These are phyloP conservation scores for Chalciporus sphaerocephalus DNA, from an alignment of 768 basidiomycete genomes.

Conservation along the genomic window DNA sequence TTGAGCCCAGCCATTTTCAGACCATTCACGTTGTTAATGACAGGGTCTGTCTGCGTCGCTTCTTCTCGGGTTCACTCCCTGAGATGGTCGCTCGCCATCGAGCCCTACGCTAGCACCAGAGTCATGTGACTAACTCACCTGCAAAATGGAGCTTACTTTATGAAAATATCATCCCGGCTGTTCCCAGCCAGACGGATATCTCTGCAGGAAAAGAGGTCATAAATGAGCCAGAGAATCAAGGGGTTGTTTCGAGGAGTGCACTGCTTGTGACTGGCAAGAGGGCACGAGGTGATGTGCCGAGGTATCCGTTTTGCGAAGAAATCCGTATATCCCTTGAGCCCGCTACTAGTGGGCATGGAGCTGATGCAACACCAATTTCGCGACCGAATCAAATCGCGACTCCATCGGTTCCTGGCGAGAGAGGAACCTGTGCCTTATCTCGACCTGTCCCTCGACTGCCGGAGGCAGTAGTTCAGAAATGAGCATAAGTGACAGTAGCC, in stretches of 20 bases:
- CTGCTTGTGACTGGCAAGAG: not conserved
- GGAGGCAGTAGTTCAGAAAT: not conserved
- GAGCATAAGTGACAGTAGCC: not conserved
- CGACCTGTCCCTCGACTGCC: not conserved
- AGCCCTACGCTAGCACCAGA: not conserved
- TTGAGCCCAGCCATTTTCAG: not conserved
- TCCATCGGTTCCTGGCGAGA: not conserved
- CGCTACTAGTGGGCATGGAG: too few relatives aligned
- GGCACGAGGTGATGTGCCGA: not conserved
- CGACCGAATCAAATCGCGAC: not conserved
- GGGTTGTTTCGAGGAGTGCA: not conserved
- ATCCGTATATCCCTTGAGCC: not conserved
- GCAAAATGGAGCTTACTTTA: too few relatives aligned
- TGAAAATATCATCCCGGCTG: not conserved
- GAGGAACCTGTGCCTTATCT: not conserved
- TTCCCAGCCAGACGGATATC: not conserved
- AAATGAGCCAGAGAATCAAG: not conserved
- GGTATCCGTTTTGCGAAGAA: not conserved
- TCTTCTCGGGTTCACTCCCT: not conserved
- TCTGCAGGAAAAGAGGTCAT: not conserved
- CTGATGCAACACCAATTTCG: not conserved
- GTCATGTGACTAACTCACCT: constrained; percentile 10
- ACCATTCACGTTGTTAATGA: not conserved
- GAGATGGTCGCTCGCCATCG: not conserved
- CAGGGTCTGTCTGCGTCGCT: constrained; percentile 1